A percentile compares a stretch with the other conserved stretches of the same genome.
Evolutionary conservation across 2,329 filamentous ascomycete species (phyloP).

Genomic region (Trichoderma sp.): DNA sequence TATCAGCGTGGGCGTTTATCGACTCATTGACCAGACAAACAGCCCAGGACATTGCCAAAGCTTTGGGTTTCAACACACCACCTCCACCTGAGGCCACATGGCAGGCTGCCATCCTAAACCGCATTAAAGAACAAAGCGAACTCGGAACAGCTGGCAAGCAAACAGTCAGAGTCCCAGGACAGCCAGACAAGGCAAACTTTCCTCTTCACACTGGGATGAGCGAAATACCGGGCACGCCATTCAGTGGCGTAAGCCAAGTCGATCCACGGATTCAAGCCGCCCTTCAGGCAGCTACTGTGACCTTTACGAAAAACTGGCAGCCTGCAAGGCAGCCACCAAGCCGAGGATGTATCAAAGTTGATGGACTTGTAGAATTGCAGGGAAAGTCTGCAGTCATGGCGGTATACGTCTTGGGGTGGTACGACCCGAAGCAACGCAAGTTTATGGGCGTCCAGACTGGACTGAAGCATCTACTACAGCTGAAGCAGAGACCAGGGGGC

Average conservation of each 20-base stretch:
- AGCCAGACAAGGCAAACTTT: constrained; percentile 32
- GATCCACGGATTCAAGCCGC: constrained; percentile 40
- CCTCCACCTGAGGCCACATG: constrained; percentile 35
- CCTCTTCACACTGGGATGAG: constrained; percentile 32
- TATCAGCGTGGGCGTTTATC: constrained; percentile 55
- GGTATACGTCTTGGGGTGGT: constrained; percentile 56
- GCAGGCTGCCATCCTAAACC: constrained; percentile 37
- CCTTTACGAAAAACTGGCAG: constrained; percentile 50
- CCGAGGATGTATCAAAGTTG: constrained; percentile 54
- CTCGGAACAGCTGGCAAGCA: constrained; percentile 31
- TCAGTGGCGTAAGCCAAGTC: constrained; percentile 37
- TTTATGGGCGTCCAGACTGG: constrained; percentile 46
- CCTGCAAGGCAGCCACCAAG: constrained; percentile 47
- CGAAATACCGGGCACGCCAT: constrained; percentile 34
- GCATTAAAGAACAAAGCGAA: constrained; percentile 33
- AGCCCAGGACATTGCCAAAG: constrained; percentile 44
- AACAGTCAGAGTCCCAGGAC: constrained; percentile 31
- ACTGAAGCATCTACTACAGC: constrained; percentile 47
- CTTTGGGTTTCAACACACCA: constrained; percentile 46
- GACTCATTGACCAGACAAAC: constrained; percentile 52
- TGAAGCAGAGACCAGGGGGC: constrained; percentile 42
- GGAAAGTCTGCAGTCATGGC: constrained; percentile 49
- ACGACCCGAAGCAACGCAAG: constrained; percentile 55
- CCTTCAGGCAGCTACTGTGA: constrained; percentile 39
- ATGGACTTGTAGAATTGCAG: constrained; percentile 57